A percentile compares a stretch with the other conserved stretches of the same genome.
phyloP scores from a whole-genome alignment of 805 yeast species.

The Candida insectorum region DNA sequence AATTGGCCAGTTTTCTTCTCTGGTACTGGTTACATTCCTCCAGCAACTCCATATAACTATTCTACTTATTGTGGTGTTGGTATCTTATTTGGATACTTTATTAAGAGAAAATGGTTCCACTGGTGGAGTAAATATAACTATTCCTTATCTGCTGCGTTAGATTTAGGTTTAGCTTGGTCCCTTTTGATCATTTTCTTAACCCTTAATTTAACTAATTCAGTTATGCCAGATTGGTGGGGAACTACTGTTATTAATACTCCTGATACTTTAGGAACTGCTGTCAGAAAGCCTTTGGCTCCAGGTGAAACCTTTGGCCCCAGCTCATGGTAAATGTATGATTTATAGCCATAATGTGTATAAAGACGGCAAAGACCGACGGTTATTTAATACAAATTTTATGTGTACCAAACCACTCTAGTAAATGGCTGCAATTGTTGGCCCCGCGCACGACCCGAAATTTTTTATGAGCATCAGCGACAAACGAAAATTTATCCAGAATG shows the following conservation, averaged over 20 bases:
- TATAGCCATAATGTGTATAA: too few relatives aligned
- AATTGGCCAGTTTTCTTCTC: conserved; percentile 34
- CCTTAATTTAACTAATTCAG: conserved; percentile 13
- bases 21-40: conserved; percentile 63
- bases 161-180: conserved; percentile 42
- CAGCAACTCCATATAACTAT: conserved; percentile 70
- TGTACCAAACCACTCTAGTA: too few relatives aligned
- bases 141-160: conserved; percentile 44
- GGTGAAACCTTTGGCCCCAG: conserved; percentile 49
- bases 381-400: too few relatives aligned
- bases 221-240: conserved; percentile 64
- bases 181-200: conserved; percentile 37
- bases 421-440: too few relatives aligned
- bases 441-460: too few relatives aligned
- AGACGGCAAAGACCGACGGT: too few relatives aligned
- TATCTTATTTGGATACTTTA: conserved; percentile 32
- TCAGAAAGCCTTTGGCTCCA: conserved; percentile 25
- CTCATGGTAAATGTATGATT: conserved; percentile 32
- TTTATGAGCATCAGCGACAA: too few relatives aligned
- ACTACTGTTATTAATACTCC: conserved; percentile 40
- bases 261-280: conserved; percentile 25
- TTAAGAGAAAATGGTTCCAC: conserved; percentile 40
- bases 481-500: too few relatives aligned
- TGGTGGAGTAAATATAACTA: conserved; percentile 40
- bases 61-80: conserved; percentile 45